Conservation (phyloP, 352 stramenopile genomes). For the Phytophthora kernoviae region DNA sequence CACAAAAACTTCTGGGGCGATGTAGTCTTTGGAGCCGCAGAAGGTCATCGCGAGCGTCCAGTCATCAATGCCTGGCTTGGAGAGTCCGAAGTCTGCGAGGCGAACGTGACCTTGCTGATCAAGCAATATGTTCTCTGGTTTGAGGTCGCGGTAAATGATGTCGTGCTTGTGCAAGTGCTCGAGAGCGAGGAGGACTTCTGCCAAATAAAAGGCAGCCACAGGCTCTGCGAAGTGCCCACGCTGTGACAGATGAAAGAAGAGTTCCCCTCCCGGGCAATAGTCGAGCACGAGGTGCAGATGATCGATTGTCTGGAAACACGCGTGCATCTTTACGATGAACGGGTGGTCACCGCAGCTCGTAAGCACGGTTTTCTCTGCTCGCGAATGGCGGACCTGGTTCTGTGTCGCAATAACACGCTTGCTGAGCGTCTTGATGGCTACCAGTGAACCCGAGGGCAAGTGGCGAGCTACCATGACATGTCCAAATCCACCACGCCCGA, state of each 20-base stretch:
- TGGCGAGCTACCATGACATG: slow-evolving; percentile 84
- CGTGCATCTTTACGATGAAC: slow-evolving; percentile 92
- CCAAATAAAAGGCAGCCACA: slow-evolving; percentile 86
- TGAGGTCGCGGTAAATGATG: slow-evolving; percentile 91
- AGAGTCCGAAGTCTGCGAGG: slow-evolving; percentile 91
- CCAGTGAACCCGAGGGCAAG: slow-evolving; percentile 53
- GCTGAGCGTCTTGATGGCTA: slow-evolving; percentile 84
- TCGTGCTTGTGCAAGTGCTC: slow-evolving; percentile 73
- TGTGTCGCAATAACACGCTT: slow-evolving; percentile 80
- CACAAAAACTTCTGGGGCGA: slow-evolving; percentile 79
- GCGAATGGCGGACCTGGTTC: slow-evolving; percentile 88
- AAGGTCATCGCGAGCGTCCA: slow-evolving; percentile 76
- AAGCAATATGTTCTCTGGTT: slow-evolving; percentile 92
- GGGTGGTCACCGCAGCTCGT: slow-evolving; percentile 89
- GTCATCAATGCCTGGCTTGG: slow-evolving; percentile 71
- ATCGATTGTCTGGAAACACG: slow-evolving; percentile 87
- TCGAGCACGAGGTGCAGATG: slow-evolving; percentile 76
- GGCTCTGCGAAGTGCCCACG: slow-evolving; percentile 74
- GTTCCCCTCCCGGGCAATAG: slow-evolving; percentile 76
- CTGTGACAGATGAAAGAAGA: slow-evolving; percentile 89
- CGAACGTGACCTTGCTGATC: slow-evolving; percentile 86
- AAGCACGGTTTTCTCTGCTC: slow-evolving; percentile 87
- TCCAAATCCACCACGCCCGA: slow-evolving; percentile 86
- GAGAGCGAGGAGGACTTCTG: slow-evolving; percentile 86
- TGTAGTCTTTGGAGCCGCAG: slow-evolving; percentile 89